Base-by-base conservation (phyloP, 1,139 yeast species). In the Scheffersomyces parashehatae region DNA sequence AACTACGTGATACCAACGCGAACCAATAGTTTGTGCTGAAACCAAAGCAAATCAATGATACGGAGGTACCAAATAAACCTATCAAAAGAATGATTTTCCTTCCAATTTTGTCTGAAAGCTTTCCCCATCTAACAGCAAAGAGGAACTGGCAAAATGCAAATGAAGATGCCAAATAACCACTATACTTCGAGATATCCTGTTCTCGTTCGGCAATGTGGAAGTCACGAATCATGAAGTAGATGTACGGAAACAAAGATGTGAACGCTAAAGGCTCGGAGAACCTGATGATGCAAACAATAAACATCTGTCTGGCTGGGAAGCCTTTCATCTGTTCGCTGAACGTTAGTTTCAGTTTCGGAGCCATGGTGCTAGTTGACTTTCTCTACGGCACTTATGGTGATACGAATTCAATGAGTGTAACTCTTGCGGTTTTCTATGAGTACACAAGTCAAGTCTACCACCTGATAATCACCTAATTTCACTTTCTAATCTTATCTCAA, bases 261-360 rank as follows among this genome's bases (percentile, higher is more conserved):
- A 82, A 81, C 2, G 86, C 78, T 29, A 83, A 70, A 1, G 88
- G 87, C 55, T 82, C 88, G 8, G 82, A 71, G 40, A 82, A 69
- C 41, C 86, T 64, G 46, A 80, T 73, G 13, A 73, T 48, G 33
- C 77, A 68, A 2, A 70, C 47, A 36, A 78, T 75, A 12, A 65
- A 49, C 59, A 82, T 65, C 57, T 82, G 86, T 54, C 74, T 63
- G 44, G 70, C 55, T 3, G 83, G 84, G 54, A 79, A 79, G 13
- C 77, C 82, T 34, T 52, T 34, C 37, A 39, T 16, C 14, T 39
- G 45, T 12, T 44, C 43, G 16, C 33, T 33, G 24, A 38, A 38
- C 6, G 42, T 38, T 12, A 12, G 34, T 16, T 31, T 31, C 34
- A 14, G 34, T 31, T 31, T 13, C 10, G 20, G 20, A 13, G 34